These are phyloP conservation scores for Metschnikowia hibisci DNA, from an alignment of 805 yeast species.

Conservation along the genomic window DNA sequence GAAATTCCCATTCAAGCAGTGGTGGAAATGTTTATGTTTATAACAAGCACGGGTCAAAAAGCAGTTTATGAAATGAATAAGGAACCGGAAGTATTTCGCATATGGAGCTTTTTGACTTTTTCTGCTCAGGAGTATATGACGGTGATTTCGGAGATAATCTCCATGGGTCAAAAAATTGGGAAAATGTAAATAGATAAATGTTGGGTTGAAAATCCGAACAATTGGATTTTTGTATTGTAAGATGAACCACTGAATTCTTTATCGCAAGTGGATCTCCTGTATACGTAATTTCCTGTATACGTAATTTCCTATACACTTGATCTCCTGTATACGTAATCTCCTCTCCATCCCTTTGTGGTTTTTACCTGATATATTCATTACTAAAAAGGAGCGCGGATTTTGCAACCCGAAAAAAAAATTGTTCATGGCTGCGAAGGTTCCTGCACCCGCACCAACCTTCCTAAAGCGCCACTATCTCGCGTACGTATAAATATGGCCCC, in stretches of 20 bases:
- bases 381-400: slow-evolving; percentile 1
- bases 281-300: too few species aligned
- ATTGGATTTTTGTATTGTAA: too few species aligned
- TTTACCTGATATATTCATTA: too few species aligned
- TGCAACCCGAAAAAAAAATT: slow-evolving; percentile 3
- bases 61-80: slow-evolving; percentile 3
- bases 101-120: slow-evolving; percentile 1
- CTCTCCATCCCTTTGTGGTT: too few species aligned
- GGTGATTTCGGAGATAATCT: background rate
- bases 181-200: background rate
- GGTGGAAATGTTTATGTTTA: background rate
- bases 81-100: background rate
- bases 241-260: too few species aligned
- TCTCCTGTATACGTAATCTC: too few species aligned
- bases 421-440: slow-evolving; percentile 2
- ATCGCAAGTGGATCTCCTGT: too few species aligned
- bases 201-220: too few species aligned
- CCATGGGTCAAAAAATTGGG: background rate
- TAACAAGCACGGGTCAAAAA: slow-evolving; percentile 4
- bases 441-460: slow-evolving; percentile 6
- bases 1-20: background rate
- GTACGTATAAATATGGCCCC: background rate
- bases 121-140: background rate
- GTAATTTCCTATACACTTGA: too few species aligned
- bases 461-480: slow-evolving; percentile 5